Percentiles rank a stretch among this genome's conserved stretches.
These are phyloP conservation scores for Lasiodiplodia citricola DNA, from an alignment of 2,329 filamentous ascomycete species.

Conservation along the genomic window DNA sequence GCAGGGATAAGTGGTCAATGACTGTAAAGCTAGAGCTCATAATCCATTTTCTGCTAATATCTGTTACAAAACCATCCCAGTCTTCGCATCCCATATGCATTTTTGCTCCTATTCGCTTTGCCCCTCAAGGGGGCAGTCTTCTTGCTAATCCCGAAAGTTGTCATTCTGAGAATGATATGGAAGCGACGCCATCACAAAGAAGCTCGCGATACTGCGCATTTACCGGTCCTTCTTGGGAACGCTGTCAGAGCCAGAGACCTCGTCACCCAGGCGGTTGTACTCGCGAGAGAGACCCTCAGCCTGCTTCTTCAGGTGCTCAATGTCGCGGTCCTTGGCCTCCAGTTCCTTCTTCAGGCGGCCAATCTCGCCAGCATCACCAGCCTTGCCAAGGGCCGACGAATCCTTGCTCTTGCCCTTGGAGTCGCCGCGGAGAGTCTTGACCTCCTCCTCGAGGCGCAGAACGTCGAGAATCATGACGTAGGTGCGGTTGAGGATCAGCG, in stretches of 20 bases:
- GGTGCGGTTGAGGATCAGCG: slow-evolving; percentile 97
- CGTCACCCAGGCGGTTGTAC: slow-evolving; percentile 84
- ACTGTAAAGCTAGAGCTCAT: not conserved
- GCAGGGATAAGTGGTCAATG: not conserved
- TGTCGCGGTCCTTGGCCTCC: slow-evolving; percentile 77
- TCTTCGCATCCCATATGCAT: not conserved
- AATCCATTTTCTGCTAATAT: not conserved
- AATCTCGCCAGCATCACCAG: slow-evolving; percentile 78
- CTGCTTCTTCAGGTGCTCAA: slow-evolving; percentile 92
- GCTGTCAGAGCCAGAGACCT: slow-evolving; percentile 66
- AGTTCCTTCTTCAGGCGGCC: slow-evolving; percentile 69
- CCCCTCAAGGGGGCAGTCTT: not conserved
- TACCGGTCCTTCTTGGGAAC: slow-evolving; percentile 63
- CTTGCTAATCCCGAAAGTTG: not conserved
- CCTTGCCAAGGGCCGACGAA: slow-evolving; percentile 71
- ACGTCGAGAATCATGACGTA: slow-evolving; percentile 96
- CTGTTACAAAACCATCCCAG: not conserved
- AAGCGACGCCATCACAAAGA: not conserved
- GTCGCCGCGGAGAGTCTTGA: slow-evolving; percentile 80
- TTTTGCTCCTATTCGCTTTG: not conserved
- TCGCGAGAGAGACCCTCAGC: slow-evolving; percentile 79
- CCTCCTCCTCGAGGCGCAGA: slow-evolving; percentile 88
- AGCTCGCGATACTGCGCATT: slow-evolving; percentile 32
- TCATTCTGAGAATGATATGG: not conserved
- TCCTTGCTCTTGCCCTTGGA: slow-evolving; percentile 59